These are phyloP conservation scores for Trypanosoma lewisi DNA, from an alignment of 208 protist genomes.

Conservation along the genomic window DNA sequence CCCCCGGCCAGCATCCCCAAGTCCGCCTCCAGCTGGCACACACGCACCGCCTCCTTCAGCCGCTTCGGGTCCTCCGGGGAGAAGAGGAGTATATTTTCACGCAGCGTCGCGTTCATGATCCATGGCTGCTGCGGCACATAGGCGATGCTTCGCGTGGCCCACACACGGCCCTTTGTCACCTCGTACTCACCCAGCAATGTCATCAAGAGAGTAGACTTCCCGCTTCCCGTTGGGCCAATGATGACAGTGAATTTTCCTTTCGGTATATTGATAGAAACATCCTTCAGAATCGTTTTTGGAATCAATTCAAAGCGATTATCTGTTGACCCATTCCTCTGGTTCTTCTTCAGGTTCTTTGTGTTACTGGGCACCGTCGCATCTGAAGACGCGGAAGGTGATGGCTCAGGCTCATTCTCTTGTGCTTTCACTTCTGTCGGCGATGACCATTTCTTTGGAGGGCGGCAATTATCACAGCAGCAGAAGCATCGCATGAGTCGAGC, in stretches of 20 bases:
- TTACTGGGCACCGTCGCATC: neutral
- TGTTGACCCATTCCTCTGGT: neutral
- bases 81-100: slow-evolving; percentile 93
- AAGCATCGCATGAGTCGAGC: slow-evolving; percentile 10
- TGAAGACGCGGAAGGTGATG: neutral
- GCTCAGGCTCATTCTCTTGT: neutral
- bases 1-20: slow-evolving; percentile 73
- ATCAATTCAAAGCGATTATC: slow-evolving; percentile 30
- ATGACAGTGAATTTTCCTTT: slow-evolving; percentile 60
- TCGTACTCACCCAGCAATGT: slow-evolving; percentile 37
- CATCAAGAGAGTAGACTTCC: slow-evolving; percentile 63
- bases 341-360: neutral
- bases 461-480: slow-evolving; percentile 31
- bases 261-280: slow-evolving; percentile 41
- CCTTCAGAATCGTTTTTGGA: slow-evolving; percentile 33
- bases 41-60: slow-evolving; percentile 44
- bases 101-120: slow-evolving; percentile 92
- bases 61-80: slow-evolving; percentile 32
- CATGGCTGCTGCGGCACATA: slow-evolving; percentile 92
- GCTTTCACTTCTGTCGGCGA: slow-evolving; percentile 10
- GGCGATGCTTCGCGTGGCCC: slow-evolving; percentile 45
- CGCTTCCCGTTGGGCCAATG: slow-evolving; percentile 68
- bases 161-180: slow-evolving; percentile 29
- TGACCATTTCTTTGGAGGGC: slow-evolving; percentile 7
- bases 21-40: slow-evolving; percentile 84